Evolutionary conservation across 805 yeast genomes (phyloP).

Genomic region (Kluyveromyces nonfermentans): DNA sequence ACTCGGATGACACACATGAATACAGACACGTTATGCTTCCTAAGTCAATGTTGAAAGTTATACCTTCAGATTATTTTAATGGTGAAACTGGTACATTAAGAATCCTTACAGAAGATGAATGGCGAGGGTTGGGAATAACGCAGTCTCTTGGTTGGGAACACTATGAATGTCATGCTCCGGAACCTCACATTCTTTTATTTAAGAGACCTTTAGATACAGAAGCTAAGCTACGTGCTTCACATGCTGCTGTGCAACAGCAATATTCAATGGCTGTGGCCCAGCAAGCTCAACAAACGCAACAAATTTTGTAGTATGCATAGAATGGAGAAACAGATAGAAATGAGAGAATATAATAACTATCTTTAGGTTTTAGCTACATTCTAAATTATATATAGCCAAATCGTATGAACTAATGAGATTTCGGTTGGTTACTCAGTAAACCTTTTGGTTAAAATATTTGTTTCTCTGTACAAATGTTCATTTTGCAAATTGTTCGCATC

Average conservation of each 20-base stretch:
- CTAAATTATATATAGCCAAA: not conserved
- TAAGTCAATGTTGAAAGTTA: constrained; percentile 85
- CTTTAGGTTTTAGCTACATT: not conserved
- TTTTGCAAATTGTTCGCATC: not conserved
- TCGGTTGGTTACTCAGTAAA: not conserved
- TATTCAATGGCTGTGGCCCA: constrained; percentile 17
- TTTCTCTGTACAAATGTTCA: not conserved
- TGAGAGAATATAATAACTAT: not conserved
- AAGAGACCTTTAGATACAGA: constrained; percentile 58
- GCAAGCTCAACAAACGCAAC: constrained; percentile 7
- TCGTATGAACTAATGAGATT: not conserved
- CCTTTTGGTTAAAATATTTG: not conserved
- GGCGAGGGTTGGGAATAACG: constrained; percentile 97
- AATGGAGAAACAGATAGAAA: not conserved
- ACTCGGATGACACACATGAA: constrained; percentile 85
- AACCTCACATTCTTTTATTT: constrained; percentile 90
- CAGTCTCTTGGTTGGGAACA: constrained; percentile 98
- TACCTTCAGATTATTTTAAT: constrained; percentile 90
- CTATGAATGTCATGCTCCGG: constrained; percentile 97
- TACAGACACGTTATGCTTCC: constrained; percentile 97
- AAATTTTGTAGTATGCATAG: not conserved
- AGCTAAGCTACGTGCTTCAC: constrained; percentile 28
- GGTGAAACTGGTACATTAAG: constrained; percentile 90
- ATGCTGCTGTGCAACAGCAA: constrained; percentile 20
- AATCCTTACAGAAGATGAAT: constrained; percentile 87